A percentile compares a stretch with the other conserved stretches of the same genome.
Conservation (phyloP, 768 basidiomycete species). For the Auriscalpium orientale region DNA sequence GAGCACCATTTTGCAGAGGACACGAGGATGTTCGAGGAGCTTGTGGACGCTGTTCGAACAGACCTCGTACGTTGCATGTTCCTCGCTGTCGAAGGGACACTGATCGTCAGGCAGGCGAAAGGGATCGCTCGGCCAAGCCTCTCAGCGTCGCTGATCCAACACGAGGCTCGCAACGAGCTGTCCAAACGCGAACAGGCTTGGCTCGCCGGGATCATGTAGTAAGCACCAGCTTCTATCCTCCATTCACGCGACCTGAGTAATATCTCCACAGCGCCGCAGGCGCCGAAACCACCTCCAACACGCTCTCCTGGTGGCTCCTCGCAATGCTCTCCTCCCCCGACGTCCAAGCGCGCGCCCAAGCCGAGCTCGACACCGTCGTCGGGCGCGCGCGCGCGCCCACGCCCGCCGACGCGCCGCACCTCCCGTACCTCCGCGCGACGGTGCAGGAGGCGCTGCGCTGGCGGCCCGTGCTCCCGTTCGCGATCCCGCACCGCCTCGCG, state of each 20-base stretch:
- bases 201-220: slow-evolving; percentile 20
- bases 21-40: slow-evolving; percentile 10
- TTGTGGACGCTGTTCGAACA: slow-evolving; percentile 4
- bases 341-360: slow-evolving; percentile 14
- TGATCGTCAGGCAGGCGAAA: not conserved
- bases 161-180: slow-evolving; percentile 8
- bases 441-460: slow-evolving; percentile 17
- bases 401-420: slow-evolving; percentile 11
- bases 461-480: slow-evolving; percentile 10
- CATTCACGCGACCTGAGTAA: not conserved
- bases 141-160: slow-evolving; percentile 8
- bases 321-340: slow-evolving; percentile 19
- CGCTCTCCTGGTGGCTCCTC: slow-evolving; percentile 14
- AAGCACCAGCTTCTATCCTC: not conserved
- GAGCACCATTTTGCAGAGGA: slow-evolving; percentile 11
- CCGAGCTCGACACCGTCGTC: slow-evolving; percentile 17
- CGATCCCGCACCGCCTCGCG: slow-evolving; percentile 12
- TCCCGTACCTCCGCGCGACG: slow-evolving; percentile 19
- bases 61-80: slow-evolving; percentile 4
- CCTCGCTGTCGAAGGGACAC: not conserved
- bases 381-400: slow-evolving; percentile 12
- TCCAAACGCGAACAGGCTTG: slow-evolving; percentile 11
- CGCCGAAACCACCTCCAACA: slow-evolving; percentile 12
- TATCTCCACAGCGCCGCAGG: slow-evolving; percentile 2
- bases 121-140: slow-evolving; percentile 11